Conservation (phyloP, 345 rosid species). For the Linum usitatissimum region DNA sequence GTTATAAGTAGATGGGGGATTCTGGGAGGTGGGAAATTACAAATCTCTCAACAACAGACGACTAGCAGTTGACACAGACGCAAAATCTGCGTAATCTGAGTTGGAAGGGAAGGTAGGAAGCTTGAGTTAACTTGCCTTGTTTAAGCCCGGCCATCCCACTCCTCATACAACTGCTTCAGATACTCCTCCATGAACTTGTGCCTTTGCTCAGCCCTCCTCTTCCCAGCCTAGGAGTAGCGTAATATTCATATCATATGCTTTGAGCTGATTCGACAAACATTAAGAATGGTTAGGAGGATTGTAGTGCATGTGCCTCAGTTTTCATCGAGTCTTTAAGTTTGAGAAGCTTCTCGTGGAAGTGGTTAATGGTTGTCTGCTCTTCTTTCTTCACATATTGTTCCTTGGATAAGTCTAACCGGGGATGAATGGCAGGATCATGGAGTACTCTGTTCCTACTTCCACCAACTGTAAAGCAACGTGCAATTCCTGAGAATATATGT, state of each 20-base stretch:
- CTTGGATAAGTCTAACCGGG: constrained; percentile 58
- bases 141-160: constrained; percentile 71
- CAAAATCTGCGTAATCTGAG: no score
- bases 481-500: constrained; percentile 43
- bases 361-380: constrained; percentile 72
- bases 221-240: constrained; percentile 46
- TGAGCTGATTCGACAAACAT: neutral
- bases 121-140: neutral
- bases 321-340: constrained; percentile 72
- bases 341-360: constrained; percentile 82
- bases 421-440: constrained; percentile 62
- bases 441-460: constrained; percentile 69
- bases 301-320: constrained; percentile 46
- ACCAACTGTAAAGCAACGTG: constrained; percentile 85
- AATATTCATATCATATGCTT: neutral
- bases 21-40: neutral
- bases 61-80: neutral
- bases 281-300: neutral
- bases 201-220: constrained; percentile 59
- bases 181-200: constrained; percentile 69
- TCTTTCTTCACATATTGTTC: constrained; percentile 63
- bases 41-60: no score
- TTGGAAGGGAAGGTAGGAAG: neutral
- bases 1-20: no score
- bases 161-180: constrained; percentile 51